These are phyloP conservation scores for Ceratobasidium sp. DNA, from an alignment of 1,284 basidiomycete genomes.

Conservation along the genomic window DNA sequence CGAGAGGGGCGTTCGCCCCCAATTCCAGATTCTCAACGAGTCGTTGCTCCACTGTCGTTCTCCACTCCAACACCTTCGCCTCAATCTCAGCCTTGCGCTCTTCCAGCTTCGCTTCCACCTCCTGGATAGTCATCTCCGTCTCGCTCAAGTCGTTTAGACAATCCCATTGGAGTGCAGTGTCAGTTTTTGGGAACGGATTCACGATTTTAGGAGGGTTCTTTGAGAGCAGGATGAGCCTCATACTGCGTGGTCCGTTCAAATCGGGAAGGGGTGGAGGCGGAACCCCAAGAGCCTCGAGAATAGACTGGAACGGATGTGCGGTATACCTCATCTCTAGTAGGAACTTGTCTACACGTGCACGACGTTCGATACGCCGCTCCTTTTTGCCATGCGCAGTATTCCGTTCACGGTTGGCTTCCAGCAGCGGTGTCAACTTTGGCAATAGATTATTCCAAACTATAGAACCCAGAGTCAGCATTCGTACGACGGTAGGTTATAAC, in stretches of 20 bases:
- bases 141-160: not conserved
- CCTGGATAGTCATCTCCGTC: not conserved
- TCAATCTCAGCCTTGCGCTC: not conserved
- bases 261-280: not conserved
- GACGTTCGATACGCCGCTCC: not conserved
- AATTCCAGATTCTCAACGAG: slow-evolving; percentile 5
- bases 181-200: not conserved
- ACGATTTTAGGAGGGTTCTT: not conserved
- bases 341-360: not conserved
- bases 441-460: slow-evolving; percentile 12
- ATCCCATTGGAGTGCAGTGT: not conserved
- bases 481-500: too few species aligned
- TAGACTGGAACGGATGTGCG: not conserved
- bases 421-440: slow-evolving; percentile 3
- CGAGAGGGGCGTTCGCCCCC: not conserved
- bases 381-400: not conserved
- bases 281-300: not conserved
- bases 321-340: not conserved
- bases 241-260: too few species aligned
- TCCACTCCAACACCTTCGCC: not conserved
- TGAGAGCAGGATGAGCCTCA: not conserved
- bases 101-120: not conserved
- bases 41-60: not conserved
- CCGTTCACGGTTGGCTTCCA: slow-evolving; percentile 6
- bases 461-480: not conserved